A percentile compares a stretch with the other conserved stretches of the same genome.
These are phyloP conservation scores for Fusarium papillatum DNA, from an alignment of 2,329 filamentous ascomycete species.

Conservation along the genomic window DNA sequence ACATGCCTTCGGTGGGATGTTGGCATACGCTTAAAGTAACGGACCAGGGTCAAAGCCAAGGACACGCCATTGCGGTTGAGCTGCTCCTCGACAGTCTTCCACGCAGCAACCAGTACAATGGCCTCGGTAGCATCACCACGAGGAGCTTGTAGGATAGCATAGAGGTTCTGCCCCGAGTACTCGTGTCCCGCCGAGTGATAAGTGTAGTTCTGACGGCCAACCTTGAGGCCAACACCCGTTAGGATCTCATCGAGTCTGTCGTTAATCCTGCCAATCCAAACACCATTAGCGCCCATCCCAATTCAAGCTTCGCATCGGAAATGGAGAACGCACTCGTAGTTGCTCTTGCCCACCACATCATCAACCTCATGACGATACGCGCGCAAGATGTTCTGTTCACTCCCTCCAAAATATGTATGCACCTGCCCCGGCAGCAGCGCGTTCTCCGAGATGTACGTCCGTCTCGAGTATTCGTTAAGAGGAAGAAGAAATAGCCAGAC, in stretches of 20 bases:
- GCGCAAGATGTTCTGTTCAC: constrained; percentile 94
- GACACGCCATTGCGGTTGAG: constrained; percentile 91
- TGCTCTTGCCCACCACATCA: constrained; percentile 66
- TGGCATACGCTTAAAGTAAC: constrained; percentile 88
- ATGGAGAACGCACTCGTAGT: constrained; percentile 61
- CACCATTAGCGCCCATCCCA: neutral
- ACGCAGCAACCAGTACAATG: constrained; percentile 91
- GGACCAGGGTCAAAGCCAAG: constrained; percentile 85
- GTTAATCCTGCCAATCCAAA: constrained; percentile 64
- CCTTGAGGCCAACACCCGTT: constrained; percentile 84
- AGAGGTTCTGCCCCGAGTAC: constrained; percentile 89
- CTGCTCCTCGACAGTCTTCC: constrained; percentile 84
- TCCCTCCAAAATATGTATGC: constrained; percentile 97
- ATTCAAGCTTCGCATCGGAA: neutral
- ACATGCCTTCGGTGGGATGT: neutral
- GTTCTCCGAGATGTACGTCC: constrained; percentile 98
- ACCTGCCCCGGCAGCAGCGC: constrained; percentile 96
- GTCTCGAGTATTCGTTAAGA: constrained; percentile 89
- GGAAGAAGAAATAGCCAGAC: constrained; percentile 93
- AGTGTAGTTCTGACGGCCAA: constrained; percentile 88
- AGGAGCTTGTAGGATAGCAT: constrained; percentile 93
- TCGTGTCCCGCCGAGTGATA: constrained; percentile 84
- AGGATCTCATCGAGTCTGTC: constrained; percentile 83
- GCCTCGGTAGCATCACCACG: constrained; percentile 97
- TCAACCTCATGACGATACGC: constrained; percentile 91